Evolutionary conservation across 495 filamentous ascomycete genomes (phyloP), one percentile per base, ranked within the genome.

Genomic region (Lasiosphaeris hirsuta): DNA sequence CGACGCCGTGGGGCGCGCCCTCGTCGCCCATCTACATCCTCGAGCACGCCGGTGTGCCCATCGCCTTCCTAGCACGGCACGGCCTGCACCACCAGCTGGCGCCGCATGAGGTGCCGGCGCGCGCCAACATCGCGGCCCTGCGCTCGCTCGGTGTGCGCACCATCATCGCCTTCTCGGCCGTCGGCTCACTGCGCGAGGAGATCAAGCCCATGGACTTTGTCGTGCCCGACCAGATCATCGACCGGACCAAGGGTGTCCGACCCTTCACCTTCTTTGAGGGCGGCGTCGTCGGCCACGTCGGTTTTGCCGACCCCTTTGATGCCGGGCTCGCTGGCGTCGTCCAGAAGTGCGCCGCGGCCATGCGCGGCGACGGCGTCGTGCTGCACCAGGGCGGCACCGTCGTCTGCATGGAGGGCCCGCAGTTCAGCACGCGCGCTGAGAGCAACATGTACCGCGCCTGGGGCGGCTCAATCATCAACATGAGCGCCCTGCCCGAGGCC

Each of bases 341-440:
- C 5, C 67, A 78, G 56, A 72, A 76, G 38, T 96, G 87, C 68
- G 90, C 89, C 41, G 83, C 89, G 66, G 81, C 82, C 50, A 77
- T 96, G 65, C 82, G 86, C 60, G 91, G 91, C 19, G 88, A 94
- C 4, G 87, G 86, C 23, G 88, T 95, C 4, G 73, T 76, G 23
- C 72, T 96, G 57, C 94, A 97, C 64, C 84, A 85, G 60, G 80
- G 78, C 17, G 93, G 92, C 23, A 88, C 86, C 2, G 69, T 97
- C 46, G 77, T 98, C 57, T 96, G 92, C 78, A 98, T 98, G 85
- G 90, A 98, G 80, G 94, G 94, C 1, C 94, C 94, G 4, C 89
- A 95, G 65, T 99, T 99, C 83, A 90, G 85, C 65, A 97, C 95
- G n/a, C 91, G 94, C 63, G 92, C 92, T 48, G 94, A 99, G 77